Evolutionary conservation across 1,139 yeast genomes (phyloP).

Genomic region (Suhomyces yuchorum): DNA sequence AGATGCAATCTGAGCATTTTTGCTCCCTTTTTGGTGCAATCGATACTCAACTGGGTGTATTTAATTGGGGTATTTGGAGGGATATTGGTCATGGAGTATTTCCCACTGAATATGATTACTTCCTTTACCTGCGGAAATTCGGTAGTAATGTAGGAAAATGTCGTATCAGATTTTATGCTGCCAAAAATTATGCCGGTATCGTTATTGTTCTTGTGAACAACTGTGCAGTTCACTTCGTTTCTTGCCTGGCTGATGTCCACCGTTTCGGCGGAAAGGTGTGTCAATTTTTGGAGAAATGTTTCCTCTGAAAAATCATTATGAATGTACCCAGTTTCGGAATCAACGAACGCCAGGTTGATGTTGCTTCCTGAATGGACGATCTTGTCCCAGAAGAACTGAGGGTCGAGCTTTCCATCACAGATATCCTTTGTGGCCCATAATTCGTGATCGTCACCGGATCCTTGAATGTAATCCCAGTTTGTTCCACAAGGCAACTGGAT

Average conservation of each 20-base stretch:
- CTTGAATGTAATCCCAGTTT: slow-evolving; percentile 66
- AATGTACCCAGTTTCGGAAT: slow-evolving; percentile 30
- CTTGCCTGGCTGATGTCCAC: neutral
- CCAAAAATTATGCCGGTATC: slow-evolving; percentile 39
- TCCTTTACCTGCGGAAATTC: slow-evolving; percentile 17
- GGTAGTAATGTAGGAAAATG: slow-evolving; percentile 14
- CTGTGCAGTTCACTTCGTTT: slow-evolving; percentile 12
- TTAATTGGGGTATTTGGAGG: slow-evolving; percentile 20
- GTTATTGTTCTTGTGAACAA: slow-evolving; percentile 13
- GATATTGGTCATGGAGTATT: slow-evolving; percentile 19
- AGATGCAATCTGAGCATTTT: slow-evolving; percentile 51
- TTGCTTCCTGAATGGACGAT: slow-evolving; percentile 8
- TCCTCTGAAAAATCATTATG: slow-evolving; percentile 39
- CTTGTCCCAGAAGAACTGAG: slow-evolving; percentile 60
- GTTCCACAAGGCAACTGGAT: slow-evolving; percentile 5
- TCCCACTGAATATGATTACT: slow-evolving; percentile 31
- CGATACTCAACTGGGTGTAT: slow-evolving; percentile 28
- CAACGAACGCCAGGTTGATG: slow-evolving; percentile 25
- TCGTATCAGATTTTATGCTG: slow-evolving; percentile 21
- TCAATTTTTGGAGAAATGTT: slow-evolving; percentile 7
- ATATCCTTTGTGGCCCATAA: slow-evolving; percentile 63
- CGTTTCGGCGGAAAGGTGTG: neutral
- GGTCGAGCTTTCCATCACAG: slow-evolving; percentile 45
- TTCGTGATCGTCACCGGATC: slow-evolving; percentile 94
- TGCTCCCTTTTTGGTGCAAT: slow-evolving; percentile 63